Base-by-base conservation (phyloP, 495 filamentous ascomycete species). In the Astrothelium macrocarpum region DNA sequence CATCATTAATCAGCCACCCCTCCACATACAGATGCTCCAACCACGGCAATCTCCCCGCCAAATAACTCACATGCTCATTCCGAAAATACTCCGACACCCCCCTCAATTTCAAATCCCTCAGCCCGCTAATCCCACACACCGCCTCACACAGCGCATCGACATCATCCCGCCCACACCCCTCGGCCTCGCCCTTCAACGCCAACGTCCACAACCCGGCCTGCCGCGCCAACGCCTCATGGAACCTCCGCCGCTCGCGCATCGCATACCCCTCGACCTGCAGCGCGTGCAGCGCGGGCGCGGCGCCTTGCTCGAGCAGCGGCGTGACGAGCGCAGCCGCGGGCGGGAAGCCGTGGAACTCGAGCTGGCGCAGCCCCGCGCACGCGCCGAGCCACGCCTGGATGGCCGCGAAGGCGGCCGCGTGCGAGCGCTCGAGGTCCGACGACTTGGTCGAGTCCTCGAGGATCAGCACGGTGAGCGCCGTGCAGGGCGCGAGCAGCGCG, bases 11-110 rank as follows among this genome's bases (percentile, higher is more conserved):
- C 12, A 77, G 79, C 45, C 81, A 82, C 36, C 84, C 82, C 61
- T 80, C 78, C 28, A 80, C 76, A 67, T 76, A 79, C 39, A 88
- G 76, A 3, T 80, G 73, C 66, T 86, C 82, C 18, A 90, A 74
- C 2, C 72, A 66, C 0, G 75, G 73, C 32, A 87, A 73, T 16
- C 71, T 75, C 28, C 74, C 72, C 1, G 83, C 78, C 5, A 89
- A 74, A 11, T 70, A 62, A 25, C 75, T 72, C 45, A 89, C 76
- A 53, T 85, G 73, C 25, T 77, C 72, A 53, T 79, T 78, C 3
- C 68, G 71, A 53, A 87, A 80, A 58, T 78, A 76, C 29, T 85
- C 82, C 2, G 82, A 83, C 11, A 84, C 77, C 20, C 79, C 73
- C 28, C 75, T 71, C 14, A 87, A 72, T 20, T 80, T 76, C 11